Evolutionary conservation across 2,329 filamentous ascomycete species (phyloP).

Genomic region (Metarhizium sp.): DNA sequence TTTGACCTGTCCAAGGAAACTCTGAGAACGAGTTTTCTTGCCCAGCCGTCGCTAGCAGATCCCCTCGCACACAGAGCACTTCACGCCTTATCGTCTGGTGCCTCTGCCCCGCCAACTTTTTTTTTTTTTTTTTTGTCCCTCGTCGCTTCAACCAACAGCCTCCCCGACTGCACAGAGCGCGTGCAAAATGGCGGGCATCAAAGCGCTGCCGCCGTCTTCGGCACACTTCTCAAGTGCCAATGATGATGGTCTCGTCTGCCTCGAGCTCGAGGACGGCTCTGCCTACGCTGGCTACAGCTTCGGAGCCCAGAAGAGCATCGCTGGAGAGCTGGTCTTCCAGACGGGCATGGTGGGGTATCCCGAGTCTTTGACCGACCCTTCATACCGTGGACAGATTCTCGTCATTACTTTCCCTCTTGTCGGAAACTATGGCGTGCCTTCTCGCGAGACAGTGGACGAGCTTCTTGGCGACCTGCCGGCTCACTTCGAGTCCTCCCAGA

Average conservation of each 20-base stretch:
- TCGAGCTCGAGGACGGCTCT: constrained; percentile 88
- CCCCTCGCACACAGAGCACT: constrained; percentile 14
- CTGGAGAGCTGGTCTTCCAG: constrained; percentile 97
- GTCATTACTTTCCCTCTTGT: constrained; percentile 94
- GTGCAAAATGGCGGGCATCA: constrained; percentile 20
- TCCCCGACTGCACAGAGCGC: background rate
- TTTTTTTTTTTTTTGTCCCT: background rate
- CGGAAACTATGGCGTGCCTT: constrained; percentile 95
- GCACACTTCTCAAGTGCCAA: constrained; percentile 43
- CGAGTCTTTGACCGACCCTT: constrained; percentile 82
- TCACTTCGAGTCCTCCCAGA: constrained; percentile 85
- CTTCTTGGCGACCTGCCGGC: constrained; percentile 79
- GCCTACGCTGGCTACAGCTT: constrained; percentile 95
- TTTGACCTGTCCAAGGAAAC: constrained; percentile 25
- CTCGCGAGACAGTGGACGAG: constrained; percentile 73
- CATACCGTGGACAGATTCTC: constrained; percentile 86
- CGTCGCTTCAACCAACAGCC: background rate
- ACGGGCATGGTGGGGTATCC: constrained; percentile 99
- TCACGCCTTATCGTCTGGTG: background rate
- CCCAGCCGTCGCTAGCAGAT: constrained; percentile 24
- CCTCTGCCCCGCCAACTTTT: constrained; percentile 19
- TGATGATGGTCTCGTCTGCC: constrained; percentile 61
- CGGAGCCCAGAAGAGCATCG: constrained; percentile 86
- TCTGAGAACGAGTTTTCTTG: constrained; percentile 29
- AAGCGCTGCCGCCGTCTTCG: constrained; percentile 45